Percentiles rank a stretch among this genome's conserved stretches.
phyloP scores from a whole-genome alignment of 2,329 filamentous ascomycete species.

The Tothia fuscella region DNA sequence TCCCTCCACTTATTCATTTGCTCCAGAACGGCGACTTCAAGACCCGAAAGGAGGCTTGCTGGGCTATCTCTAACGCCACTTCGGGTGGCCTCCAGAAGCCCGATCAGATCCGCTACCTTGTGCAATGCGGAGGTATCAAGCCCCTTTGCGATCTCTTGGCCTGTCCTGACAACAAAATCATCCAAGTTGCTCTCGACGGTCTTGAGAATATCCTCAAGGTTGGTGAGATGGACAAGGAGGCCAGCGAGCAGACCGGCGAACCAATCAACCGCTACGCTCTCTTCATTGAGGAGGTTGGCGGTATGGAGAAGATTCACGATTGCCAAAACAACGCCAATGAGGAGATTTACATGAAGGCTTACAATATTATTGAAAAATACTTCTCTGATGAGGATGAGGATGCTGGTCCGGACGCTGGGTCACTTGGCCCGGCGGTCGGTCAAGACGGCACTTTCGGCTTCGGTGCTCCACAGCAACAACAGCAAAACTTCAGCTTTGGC shows the following conservation, averaged over 20 bases:
- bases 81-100: slow-evolving; percentile 97
- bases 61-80: slow-evolving; percentile 98
- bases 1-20: slow-evolving; percentile 89
- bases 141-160: slow-evolving; percentile 88
- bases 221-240: slow-evolving; percentile 94
- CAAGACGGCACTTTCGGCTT: slow-evolving; percentile 68
- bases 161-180: slow-evolving; percentile 99
- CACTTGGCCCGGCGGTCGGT: slow-evolving; percentile 59
- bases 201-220: slow-evolving; percentile 99
- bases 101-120: slow-evolving; percentile 93
- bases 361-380: slow-evolving; percentile 99
- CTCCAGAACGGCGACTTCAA: slow-evolving; percentile 96
- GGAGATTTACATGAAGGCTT: slow-evolving; percentile 99
- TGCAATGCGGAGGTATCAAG: slow-evolving; percentile 89
- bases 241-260: slow-evolving; percentile 57
- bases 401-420: slow-evolving; percentile 56
- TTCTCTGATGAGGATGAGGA: slow-evolving; percentile 95
- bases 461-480: slow-evolving; percentile 45
- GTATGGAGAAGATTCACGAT: slow-evolving; percentile 99
- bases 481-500: slow-evolving; percentile 10
- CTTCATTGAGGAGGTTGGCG: slow-evolving; percentile 96
- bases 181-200: slow-evolving; percentile 93
- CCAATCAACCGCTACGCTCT: slow-evolving; percentile 90
- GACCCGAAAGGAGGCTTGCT: slow-evolving; percentile 98
- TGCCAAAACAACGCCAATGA: slow-evolving; percentile 99